Percentiles rank a stretch among this genome's conserved stretches.
Evolutionary conservation across 2,329 filamentous ascomycete genomes (phyloP).

Genomic region (Periconia sp.): DNA sequence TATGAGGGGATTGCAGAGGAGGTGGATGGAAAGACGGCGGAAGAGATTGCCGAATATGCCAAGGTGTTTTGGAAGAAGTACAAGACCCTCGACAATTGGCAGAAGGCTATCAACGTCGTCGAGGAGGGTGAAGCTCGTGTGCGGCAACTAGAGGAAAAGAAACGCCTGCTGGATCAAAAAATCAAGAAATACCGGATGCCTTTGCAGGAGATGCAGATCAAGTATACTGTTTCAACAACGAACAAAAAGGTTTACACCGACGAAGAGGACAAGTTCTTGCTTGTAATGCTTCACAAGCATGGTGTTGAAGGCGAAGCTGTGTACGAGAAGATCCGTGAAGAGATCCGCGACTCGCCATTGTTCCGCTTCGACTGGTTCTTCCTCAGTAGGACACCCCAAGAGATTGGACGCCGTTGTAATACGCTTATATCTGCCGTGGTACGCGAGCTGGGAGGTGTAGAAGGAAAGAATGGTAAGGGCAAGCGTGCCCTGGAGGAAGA

Average conservation of each 20-base stretch:
- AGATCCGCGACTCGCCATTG: slow-evolving; percentile 89
- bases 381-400: slow-evolving; percentile 87
- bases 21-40: slow-evolving; percentile 83
- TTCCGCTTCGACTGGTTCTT: slow-evolving; percentile 99
- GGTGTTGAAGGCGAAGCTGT: slow-evolving; percentile 89
- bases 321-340: slow-evolving; percentile 94
- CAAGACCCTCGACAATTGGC: slow-evolving; percentile 84
- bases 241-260: slow-evolving; percentile 99
- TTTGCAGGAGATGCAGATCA: slow-evolving; percentile 96
- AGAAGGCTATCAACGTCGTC: slow-evolving; percentile 85
- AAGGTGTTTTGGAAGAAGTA: slow-evolving; percentile 97
- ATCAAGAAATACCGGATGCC: slow-evolving; percentile 96
- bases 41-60: slow-evolving; percentile 87
- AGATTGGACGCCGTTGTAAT: slow-evolving; percentile 88
- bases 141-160: slow-evolving; percentile 86
- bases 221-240: slow-evolving; percentile 97
- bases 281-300: slow-evolving; percentile 89
- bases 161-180: slow-evolving; percentile 92
- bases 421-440: slow-evolving; percentile 93
- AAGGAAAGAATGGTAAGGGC: slow-evolving; percentile 63
- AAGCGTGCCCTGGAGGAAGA: slow-evolving; percentile 79
- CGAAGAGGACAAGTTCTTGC: slow-evolving; percentile 92
- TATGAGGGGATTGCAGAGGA: slow-evolving; percentile 85
- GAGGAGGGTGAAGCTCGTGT: slow-evolving; percentile 91
- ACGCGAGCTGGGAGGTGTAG: slow-evolving; percentile 79